Evolutionary conservation across 768 basidiomycete genomes (phyloP).

Genomic region (Heimioporus sp.): DNA sequence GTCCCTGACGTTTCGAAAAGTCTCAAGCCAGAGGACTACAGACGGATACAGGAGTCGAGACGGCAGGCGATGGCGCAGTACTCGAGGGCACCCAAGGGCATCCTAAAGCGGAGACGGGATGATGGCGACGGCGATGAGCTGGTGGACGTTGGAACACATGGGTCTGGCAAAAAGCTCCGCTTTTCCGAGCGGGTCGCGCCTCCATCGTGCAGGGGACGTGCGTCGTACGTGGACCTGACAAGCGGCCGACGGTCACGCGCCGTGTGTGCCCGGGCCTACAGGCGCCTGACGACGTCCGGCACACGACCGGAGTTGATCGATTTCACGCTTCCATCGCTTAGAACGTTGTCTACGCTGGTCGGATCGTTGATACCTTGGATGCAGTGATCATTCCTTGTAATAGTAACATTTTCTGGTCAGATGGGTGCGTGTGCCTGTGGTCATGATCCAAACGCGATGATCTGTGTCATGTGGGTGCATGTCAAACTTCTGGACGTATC

Average conservation of each 20-base stretch:
- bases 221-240: conserved; percentile 8
- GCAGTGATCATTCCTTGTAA: conserved; percentile 4
- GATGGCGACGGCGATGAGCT: conserved; percentile 18
- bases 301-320: conserved; percentile 23
- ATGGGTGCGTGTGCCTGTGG: no score
- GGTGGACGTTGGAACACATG: conserved; percentile 2
- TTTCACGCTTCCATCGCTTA: conserved; percentile 32
- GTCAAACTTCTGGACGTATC: no score
- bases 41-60: conserved; percentile 21
- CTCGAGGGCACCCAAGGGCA: conserved; percentile 23
- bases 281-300: conserved; percentile 4
- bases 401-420: no score
- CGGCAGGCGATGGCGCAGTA: conserved; percentile 28
- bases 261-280: conserved; percentile 12
- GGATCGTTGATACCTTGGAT: conserved; percentile 32
- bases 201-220: conserved; percentile 10
- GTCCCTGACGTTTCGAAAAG: conserved; percentile 15
- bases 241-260: conserved; percentile 17
- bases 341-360: conserved; percentile 31
- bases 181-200: conserved; percentile 10
- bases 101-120: conserved; percentile 28
- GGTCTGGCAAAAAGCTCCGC: conserved; percentile 22
- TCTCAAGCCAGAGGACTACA: conserved; percentile 23
- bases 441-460: no score
- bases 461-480: no score